Conservation (phyloP, 1,284 basidiomycete genomes). For the Trametes pubescens region DNA sequence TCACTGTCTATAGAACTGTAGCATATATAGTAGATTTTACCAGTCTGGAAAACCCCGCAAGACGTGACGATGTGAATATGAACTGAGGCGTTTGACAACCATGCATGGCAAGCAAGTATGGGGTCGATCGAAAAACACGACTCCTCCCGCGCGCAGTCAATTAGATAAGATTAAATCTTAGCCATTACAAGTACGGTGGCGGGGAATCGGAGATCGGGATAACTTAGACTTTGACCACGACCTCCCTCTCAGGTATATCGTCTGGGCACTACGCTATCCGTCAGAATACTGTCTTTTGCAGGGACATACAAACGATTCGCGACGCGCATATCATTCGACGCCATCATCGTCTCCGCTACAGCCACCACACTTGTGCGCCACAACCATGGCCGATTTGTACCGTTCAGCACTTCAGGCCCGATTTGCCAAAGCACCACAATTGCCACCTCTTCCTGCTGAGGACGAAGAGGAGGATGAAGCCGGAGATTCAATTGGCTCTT, state of each 20-base stretch:
- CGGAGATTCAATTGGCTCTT: conserved; percentile 65
- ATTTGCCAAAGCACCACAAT: conserved; percentile 68
- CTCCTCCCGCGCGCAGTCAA: not conserved
- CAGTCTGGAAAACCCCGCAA: too few species aligned
- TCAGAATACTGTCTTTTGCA: too few species aligned
- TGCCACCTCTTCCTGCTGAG: conserved; percentile 57
- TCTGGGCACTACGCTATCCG: too few species aligned
- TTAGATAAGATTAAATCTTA: conserved; percentile 7
- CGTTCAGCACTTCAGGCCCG: conserved; percentile 75
- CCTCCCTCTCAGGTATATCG: not conserved
- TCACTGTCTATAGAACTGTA: too few species aligned
- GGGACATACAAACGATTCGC: too few species aligned
- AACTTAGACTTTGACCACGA: not conserved
- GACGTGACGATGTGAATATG: too few species aligned
- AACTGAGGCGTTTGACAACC: too few species aligned
- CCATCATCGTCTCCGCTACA: too few species aligned
- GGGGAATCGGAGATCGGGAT: not conserved
- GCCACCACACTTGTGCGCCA: not conserved
- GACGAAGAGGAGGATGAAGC: conserved; percentile 65
- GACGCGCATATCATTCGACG: too few species aligned
- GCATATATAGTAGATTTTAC: too few species aligned
- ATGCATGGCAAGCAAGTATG: too few species aligned
- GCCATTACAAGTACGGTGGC: not conserved
- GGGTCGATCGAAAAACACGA: too few species aligned
- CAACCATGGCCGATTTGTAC: conserved; percentile 70